phyloP scores from a whole-genome alignment of 2,329 filamentous ascomycete species.

The Mycosphaerella sp. region DNA sequence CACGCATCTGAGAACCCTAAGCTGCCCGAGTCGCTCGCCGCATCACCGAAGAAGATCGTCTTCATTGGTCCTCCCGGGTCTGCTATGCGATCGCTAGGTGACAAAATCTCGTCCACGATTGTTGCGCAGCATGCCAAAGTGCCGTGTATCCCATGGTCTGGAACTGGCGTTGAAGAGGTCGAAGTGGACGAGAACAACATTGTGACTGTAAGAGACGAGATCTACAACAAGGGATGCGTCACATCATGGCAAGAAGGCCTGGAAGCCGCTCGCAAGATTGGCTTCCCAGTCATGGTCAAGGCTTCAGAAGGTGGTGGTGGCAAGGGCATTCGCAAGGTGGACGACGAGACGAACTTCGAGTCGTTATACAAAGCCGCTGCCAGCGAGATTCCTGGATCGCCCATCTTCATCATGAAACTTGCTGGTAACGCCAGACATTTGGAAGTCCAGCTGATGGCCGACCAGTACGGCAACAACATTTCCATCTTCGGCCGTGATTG shows the following conservation, averaged over 20 bases:
- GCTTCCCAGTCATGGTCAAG: constrained; percentile 99
- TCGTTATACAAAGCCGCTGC: constrained; percentile 90
- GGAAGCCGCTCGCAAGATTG: constrained; percentile 77
- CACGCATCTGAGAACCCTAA: constrained; percentile 99
- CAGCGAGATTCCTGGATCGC: constrained; percentile 94
- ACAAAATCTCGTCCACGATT: constrained; percentile 99
- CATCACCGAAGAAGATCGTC: constrained; percentile 96
- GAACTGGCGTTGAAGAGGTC: constrained; percentile 80
- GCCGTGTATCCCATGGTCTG: constrained; percentile 99
- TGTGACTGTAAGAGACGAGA: constrained; percentile 78
- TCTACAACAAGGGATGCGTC: constrained; percentile 89
- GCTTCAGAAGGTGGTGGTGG: constrained; percentile 99
- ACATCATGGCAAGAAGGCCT: constrained; percentile 85
- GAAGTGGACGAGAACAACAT: constrained; percentile 73
- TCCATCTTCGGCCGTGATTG: constrained; percentile 98
- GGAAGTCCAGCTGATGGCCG: constrained; percentile 93
- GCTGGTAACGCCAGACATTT: constrained; percentile 93
- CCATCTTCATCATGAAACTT: constrained; percentile 99
- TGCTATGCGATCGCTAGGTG: constrained; percentile 96
- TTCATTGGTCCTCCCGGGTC: constrained; percentile 98
- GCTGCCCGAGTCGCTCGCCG: constrained; percentile 89
- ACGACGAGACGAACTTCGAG: constrained; percentile 76
- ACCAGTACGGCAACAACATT: constrained; percentile 99
- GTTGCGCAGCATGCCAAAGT: constrained; percentile 95
- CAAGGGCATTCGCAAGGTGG: constrained; percentile 97